phyloP scores from a whole-genome alignment of 371 early-diverging fungal genomes.

The Lichtheimia ramosa region DNA sequence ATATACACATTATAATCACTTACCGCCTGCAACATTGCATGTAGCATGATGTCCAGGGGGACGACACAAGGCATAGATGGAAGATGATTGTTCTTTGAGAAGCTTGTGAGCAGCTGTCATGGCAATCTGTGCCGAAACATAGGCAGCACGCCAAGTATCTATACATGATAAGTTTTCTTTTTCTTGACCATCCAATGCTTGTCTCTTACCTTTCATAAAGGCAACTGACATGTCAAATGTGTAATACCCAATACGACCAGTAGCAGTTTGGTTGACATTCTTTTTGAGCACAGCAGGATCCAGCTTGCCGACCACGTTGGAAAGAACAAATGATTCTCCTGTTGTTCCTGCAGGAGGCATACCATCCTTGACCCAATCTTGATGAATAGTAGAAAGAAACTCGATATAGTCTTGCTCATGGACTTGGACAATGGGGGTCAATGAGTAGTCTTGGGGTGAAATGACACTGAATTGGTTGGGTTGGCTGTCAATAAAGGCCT shows the following conservation, averaged over 20 bases:
- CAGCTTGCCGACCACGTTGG: constrained; percentile 25
- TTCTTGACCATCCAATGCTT: background rate
- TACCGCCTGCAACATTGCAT: constrained; percentile 53
- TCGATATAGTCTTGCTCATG: constrained; percentile 60
- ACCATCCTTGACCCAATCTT: constrained; percentile 59
- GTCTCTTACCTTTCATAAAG: constrained; percentile 49
- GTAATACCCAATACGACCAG: constrained; percentile 41
- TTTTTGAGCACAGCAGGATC: constrained; percentile 29
- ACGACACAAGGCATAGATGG: constrained; percentile 67
- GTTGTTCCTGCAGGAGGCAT: constrained; percentile 59
- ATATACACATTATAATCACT: background rate
- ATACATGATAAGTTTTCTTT: background rate
- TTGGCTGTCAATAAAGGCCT: constrained; percentile 23
- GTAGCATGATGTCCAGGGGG: constrained; percentile 73
- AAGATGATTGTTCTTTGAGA: constrained; percentile 22
- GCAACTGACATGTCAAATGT: constrained; percentile 61
- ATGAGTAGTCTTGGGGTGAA: constrained; percentile 50
- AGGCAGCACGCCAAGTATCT: constrained; percentile 70
- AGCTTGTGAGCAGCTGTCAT: constrained; percentile 61
- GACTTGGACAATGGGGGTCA: constrained; percentile 56
- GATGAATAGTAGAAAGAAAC: constrained; percentile 58
- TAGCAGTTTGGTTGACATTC: constrained; percentile 15
- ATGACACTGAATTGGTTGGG: constrained; percentile 29
- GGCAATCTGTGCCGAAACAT: constrained; percentile 66
- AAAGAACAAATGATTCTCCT: constrained; percentile 57